Evolutionary conservation across 345 rosid genomes (phyloP).

Genomic region (Eutrema yunnanense): DNA sequence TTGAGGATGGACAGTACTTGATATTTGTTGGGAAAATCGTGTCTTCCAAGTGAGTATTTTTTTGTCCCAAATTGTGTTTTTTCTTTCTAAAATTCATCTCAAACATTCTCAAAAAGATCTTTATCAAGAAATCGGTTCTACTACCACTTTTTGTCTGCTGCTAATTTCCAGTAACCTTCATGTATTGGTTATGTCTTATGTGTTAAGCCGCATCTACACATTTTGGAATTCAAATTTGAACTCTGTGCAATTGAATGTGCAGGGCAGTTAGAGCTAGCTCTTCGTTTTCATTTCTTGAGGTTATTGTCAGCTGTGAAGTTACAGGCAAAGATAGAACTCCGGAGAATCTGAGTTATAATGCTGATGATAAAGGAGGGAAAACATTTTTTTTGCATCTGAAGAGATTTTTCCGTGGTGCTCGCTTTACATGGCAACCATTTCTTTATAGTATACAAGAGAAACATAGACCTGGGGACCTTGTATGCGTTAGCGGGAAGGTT

Average conservation of each 20-base stretch:
- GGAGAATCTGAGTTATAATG: conserved; percentile 23
- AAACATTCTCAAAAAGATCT: not conserved
- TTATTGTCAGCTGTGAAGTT: conserved; percentile 72
- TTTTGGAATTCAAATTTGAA: conserved; percentile 1
- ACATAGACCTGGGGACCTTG: conserved; percentile 63
- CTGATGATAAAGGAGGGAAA: conserved; percentile 32
- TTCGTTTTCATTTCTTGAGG: conserved; percentile 76
- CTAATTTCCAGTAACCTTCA: not conserved
- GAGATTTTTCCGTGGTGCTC: conserved; percentile 80
- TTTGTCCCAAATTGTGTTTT: not conserved
- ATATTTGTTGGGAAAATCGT: conserved; percentile 72
- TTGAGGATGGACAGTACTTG: conserved; percentile 83
- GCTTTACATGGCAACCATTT: conserved; percentile 66
- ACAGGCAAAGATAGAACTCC: conserved; percentile 31
- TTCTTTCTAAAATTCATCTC: not conserved
- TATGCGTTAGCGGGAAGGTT: conserved; percentile 88
- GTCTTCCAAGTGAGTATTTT: conserved; percentile 64
- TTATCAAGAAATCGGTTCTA: not conserved
- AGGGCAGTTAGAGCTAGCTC: conserved; percentile 73
- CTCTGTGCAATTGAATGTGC: conserved; percentile 17
- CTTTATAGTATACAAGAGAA: conserved; percentile 56
- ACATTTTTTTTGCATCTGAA: conserved; percentile 75
- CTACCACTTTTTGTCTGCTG: not conserved
- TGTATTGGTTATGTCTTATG: not conserved
- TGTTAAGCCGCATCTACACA: not conserved